These are phyloP conservation scores for Arthrobotrys conoides DNA, from an alignment of 2,329 filamentous ascomycete genomes.

Conservation along the genomic window DNA sequence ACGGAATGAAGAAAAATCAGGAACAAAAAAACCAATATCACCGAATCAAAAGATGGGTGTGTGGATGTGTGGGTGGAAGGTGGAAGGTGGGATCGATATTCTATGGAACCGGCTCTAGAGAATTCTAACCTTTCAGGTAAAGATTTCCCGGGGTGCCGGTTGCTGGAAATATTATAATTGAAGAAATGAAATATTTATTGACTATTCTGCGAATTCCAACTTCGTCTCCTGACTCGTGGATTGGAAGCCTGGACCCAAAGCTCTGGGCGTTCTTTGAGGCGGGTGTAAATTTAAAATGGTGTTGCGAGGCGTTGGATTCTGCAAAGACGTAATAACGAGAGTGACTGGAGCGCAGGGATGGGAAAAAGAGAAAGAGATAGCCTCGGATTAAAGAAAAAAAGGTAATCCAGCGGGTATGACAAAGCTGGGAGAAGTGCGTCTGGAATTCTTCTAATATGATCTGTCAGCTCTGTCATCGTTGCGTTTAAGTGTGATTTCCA, in stretches of 20 bases:
- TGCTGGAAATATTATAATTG: slow-evolving; percentile 38
- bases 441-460: slow-evolving; percentile 44
- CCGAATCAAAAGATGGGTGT: not conserved
- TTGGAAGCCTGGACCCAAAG: slow-evolving; percentile 15
- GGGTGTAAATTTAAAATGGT: slow-evolving; percentile 32
- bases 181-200: slow-evolving; percentile 16
- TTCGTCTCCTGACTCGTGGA: slow-evolving; percentile 47
- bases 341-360: slow-evolving; percentile 49
- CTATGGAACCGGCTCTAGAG: slow-evolving; percentile 22
- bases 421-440: slow-evolving; percentile 18
- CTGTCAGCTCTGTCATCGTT: slow-evolving; percentile 36
- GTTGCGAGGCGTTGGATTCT: slow-evolving; percentile 60
- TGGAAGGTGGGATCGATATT: not conserved
- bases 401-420: slow-evolving; percentile 6
- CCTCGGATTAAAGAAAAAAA: slow-evolving; percentile 9
- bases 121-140: slow-evolving; percentile 18
- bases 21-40: slow-evolving; percentile 2
- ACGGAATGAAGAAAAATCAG: slow-evolving; percentile 20
- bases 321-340: slow-evolving; percentile 26
- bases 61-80: not conserved
- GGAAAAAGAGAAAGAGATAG: slow-evolving; percentile 12
- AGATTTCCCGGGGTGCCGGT: slow-evolving; percentile 30
- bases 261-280: slow-evolving; percentile 16
- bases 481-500: slow-evolving; percentile 16
- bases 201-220: slow-evolving; percentile 35